Percentiles rank a stretch among this genome's conserved stretches.
phyloP scores from a whole-genome alignment of 2,329 filamentous ascomycete genomes.

The Penicillium sp. region DNA sequence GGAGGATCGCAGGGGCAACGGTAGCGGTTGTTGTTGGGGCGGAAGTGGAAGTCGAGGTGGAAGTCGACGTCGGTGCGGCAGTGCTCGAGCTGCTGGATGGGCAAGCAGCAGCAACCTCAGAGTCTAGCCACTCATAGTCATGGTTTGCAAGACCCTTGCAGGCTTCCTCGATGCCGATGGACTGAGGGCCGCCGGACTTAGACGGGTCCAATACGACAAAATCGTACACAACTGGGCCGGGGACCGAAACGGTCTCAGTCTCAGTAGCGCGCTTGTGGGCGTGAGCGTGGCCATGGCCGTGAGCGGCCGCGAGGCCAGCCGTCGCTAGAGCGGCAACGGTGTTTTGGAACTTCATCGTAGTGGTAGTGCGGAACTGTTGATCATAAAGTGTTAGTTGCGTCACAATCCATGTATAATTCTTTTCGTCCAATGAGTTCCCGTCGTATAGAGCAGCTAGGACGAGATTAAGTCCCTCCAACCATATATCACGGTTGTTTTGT shows the following conservation, averaged over 20 bases:
- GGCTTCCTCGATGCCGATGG: constrained; percentile 55
- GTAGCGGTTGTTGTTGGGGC: constrained; percentile 30
- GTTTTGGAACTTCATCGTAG: constrained; percentile 43
- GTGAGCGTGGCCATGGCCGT: constrained; percentile 45
- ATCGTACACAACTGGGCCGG: constrained; percentile 68
- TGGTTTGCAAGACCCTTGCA: constrained; percentile 70
- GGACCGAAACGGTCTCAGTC: constrained; percentile 55
- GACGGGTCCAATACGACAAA: constrained; percentile 64
- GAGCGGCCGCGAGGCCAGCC: constrained; percentile 44
- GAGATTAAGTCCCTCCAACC: not conserved
- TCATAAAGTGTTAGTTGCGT: constrained; percentile 3
- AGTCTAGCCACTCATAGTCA: constrained; percentile 62
- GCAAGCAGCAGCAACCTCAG: constrained; percentile 60
- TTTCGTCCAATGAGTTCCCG: not conserved
- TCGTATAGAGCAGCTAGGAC: not conserved
- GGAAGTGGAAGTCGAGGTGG: constrained; percentile 33
- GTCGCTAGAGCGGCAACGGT: constrained; percentile 43
- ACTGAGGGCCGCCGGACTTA: constrained; percentile 30
- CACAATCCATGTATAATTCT: not conserved
- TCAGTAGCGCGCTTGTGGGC: constrained; percentile 45
- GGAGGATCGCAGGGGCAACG: constrained; percentile 50
- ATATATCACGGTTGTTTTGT: not conserved
- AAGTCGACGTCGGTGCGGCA: constrained; percentile 28
- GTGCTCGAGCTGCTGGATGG: constrained; percentile 24
- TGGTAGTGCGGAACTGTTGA: not conserved